A percentile compares a stretch with the other conserved stretches of the same genome.
Evolutionary conservation across 345 rosid species (phyloP).

Genomic region (Chamaenerion angustifolium): DNA sequence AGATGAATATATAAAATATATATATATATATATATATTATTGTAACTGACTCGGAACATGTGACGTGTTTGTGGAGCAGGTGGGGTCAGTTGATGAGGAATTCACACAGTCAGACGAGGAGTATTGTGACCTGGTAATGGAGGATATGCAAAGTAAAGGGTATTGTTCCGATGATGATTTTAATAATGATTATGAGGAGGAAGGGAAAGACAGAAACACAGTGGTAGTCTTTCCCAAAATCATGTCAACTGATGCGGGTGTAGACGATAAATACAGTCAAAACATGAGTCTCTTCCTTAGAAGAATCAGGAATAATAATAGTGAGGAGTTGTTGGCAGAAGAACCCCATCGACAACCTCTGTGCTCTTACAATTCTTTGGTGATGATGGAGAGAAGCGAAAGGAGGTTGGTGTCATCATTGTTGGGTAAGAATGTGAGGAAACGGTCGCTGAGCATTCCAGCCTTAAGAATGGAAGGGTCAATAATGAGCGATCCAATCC

Average conservation of each 20-base stretch:
- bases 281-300: constrained; percentile 46
- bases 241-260: background rate
- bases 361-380: constrained; percentile 27
- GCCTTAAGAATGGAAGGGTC: constrained; percentile 44
- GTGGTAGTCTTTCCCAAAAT: background rate
- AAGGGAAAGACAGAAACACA: constrained; percentile 25
- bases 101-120: constrained; percentile 92
- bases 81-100: constrained; percentile 97
- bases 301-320: constrained; percentile 11
- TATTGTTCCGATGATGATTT: constrained; percentile 32
- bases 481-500: constrained; percentile 33
- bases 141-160: constrained; percentile 44
- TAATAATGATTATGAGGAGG: no score
- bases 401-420: constrained; percentile 17
- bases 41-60: background rate
- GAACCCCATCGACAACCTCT: constrained; percentile 22
- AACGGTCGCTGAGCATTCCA: constrained; percentile 80
- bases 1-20: no score
- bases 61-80: constrained; percentile 17
- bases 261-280: constrained; percentile 30
- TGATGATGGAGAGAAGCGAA: constrained; percentile 14
- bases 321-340: constrained; percentile 11
- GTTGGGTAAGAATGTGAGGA: constrained; percentile 23
- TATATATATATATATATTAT: no score
- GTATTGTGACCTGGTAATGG: constrained; percentile 93